Conservation (phyloP, 768 basidiomycete species). For the Kwoniella sp. region DNA sequence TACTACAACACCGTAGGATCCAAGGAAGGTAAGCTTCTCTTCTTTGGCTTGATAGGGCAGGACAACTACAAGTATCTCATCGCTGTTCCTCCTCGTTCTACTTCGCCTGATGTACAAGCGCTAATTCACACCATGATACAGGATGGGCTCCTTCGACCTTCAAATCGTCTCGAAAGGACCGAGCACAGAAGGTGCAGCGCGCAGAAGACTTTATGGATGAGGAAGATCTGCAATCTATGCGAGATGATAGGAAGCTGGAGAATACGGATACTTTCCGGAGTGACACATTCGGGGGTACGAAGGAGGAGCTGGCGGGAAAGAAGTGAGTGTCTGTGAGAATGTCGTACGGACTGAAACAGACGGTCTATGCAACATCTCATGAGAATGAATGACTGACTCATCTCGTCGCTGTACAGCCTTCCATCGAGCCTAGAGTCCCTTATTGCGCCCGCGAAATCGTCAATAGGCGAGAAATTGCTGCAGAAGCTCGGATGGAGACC, state of each 20-base stretch:
- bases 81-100: not conserved
- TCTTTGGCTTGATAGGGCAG: not conserved
- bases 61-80: too few species aligned
- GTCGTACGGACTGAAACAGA: too few species aligned
- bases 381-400: too few species aligned
- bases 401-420: not conserved
- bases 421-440: conserved; percentile 58
- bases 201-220: conserved; percentile 99
- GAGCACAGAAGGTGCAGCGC: conserved; percentile 58
- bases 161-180: conserved; percentile 78
- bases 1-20: conserved; percentile 96
- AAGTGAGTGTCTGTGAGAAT: conserved; percentile 56
- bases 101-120: conserved; percentile 4
- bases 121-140: conserved; percentile 49
- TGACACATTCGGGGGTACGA: conserved; percentile 65
- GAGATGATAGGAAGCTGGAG: conserved; percentile 72
- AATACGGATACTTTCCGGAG: conserved; percentile 71
- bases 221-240: conserved; percentile 83
- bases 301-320: conserved; percentile 44
- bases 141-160: conserved; percentile 96
- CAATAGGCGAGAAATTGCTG: conserved; percentile 79
- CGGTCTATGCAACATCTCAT: too few species aligned
- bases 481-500: conserved; percentile 94
- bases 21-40: conserved; percentile 71
- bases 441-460: conserved; percentile 73